Evolutionary conservation across 768 basidiomycete genomes (phyloP).

Genomic region (Lentinula lateritia): DNA sequence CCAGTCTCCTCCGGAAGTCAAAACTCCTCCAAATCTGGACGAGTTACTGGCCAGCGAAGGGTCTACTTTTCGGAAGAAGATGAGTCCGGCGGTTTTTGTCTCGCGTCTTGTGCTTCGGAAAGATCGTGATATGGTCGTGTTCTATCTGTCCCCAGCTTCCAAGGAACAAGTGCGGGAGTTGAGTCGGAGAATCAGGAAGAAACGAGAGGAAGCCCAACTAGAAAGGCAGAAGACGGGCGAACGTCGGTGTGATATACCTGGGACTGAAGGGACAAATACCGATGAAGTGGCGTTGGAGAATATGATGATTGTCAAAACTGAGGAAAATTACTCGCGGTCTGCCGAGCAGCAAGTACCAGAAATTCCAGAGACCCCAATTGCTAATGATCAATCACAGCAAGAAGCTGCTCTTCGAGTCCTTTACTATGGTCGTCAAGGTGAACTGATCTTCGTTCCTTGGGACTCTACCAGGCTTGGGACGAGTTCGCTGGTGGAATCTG

Average conservation of each 20-base stretch:
- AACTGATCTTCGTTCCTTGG: not conserved
- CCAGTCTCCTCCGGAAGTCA: no score
- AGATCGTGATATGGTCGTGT: not conserved
- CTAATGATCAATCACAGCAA: not conserved
- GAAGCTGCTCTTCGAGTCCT: not conserved
- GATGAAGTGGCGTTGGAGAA: not conserved
- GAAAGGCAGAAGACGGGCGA: not conserved
- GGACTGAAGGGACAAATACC: no score
- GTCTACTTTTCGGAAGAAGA: not conserved
- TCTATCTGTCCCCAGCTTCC: not conserved
- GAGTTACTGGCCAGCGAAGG: not conserved
- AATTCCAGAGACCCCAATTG: no score
- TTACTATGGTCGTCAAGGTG: not conserved
- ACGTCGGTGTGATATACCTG: not conserved
- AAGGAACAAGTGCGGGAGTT: not conserved
- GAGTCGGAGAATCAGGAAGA: not conserved
- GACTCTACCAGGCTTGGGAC: not conserved
- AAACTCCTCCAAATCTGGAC: not conserved
- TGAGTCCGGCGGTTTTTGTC: not conserved
- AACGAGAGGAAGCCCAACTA: not conserved
- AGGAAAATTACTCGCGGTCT: not conserved
- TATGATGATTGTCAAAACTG: not conserved
- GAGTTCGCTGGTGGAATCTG: not conserved
- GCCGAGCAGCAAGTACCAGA: not conserved
- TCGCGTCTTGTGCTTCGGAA: not conserved